Evolutionary conservation across 129 eudicot genomes (phyloP).

Genomic region (Centaurea solstitialis): DNA sequence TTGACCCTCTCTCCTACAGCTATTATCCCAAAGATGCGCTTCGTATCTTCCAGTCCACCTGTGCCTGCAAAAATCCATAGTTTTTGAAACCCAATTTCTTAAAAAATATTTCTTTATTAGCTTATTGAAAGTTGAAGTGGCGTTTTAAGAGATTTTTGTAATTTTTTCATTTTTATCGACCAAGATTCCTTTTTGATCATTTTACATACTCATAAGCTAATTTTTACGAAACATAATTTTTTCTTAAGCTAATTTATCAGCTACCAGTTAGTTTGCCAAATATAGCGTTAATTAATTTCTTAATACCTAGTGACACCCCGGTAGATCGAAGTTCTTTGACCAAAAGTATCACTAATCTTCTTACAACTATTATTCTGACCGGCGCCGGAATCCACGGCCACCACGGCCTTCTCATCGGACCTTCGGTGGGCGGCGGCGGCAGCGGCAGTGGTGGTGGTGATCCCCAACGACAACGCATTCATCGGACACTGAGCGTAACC

Average conservation of each 20-base stretch:
- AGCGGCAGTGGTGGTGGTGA: conserved; percentile 10
- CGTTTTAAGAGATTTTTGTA: no score
- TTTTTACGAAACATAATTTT: no score
- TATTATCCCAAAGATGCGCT: conserved; percentile 98
- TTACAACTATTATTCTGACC: conserved; percentile 46
- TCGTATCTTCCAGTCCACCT: conserved; percentile 98
- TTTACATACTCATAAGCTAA: no score
- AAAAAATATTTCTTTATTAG: no score
- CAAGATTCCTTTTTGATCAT: no score
- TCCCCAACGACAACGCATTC: conserved; percentile 48
- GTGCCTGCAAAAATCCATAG: conserved; percentile 49
- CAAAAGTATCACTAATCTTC: conserved; percentile 80
- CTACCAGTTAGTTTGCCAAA: no score
- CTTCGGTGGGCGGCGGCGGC: background rate
- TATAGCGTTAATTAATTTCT: no score
- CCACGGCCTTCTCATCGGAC: conserved; percentile 33
- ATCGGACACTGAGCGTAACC: conserved; percentile 36
- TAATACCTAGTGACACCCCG: conserved; percentile 83
- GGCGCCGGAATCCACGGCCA: conserved; percentile 38
- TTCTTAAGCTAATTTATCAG: no score
- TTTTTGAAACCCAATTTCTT: background rate
- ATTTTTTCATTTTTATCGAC: no score
- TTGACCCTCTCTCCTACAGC: conserved; percentile 97
- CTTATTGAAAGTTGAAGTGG: no score
- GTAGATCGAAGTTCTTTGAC: conserved; percentile 90